These are phyloP conservation scores for Rhamnella rubrinervis DNA, from an alignment of 331 rosid genomes.

Conservation along the genomic window DNA sequence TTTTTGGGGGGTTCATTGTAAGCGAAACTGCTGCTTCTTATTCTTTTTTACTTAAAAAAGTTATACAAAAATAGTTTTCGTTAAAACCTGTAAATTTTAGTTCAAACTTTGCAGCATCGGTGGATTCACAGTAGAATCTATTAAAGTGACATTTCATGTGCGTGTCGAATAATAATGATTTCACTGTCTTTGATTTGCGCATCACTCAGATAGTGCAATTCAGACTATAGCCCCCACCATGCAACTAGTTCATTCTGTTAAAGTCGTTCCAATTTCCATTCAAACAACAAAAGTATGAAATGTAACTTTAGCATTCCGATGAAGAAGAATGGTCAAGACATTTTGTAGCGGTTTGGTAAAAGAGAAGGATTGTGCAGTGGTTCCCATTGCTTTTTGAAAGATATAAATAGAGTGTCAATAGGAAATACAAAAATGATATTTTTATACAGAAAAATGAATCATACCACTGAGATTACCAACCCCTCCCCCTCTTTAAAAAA, in stretches of 20 bases:
- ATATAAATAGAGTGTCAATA: constrained; percentile 25
- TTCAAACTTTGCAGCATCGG: too few species aligned
- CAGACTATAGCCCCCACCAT: too few species aligned
- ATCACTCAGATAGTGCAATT: too few species aligned
- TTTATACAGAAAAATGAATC: constrained; percentile 57
- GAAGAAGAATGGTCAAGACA: too few species aligned
- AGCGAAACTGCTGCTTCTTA: not conserved
- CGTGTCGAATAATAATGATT: too few species aligned
- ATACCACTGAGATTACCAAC: constrained; percentile 22
- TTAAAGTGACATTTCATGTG: too few species aligned
- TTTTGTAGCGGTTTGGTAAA: not conserved
- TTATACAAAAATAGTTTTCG: not conserved
- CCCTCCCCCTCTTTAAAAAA: not conserved
- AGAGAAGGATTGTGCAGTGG: not conserved
- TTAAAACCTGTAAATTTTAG: not conserved
- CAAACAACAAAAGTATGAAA: not conserved
- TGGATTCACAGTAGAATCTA: too few species aligned
- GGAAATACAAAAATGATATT: constrained; percentile 19
- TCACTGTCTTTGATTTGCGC: too few species aligned
- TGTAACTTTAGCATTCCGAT: too few species aligned
- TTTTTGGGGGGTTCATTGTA: constrained; percentile 1
- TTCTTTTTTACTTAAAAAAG: not conserved
- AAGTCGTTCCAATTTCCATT: too few species aligned
- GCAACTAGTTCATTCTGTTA: too few species aligned
- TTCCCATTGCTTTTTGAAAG: not conserved